A percentile compares a stretch with the other conserved stretches of the same genome.
These are phyloP conservation scores for Fulvia fulva DNA, from an alignment of 2,329 filamentous ascomycete species.

Conservation along the genomic window DNA sequence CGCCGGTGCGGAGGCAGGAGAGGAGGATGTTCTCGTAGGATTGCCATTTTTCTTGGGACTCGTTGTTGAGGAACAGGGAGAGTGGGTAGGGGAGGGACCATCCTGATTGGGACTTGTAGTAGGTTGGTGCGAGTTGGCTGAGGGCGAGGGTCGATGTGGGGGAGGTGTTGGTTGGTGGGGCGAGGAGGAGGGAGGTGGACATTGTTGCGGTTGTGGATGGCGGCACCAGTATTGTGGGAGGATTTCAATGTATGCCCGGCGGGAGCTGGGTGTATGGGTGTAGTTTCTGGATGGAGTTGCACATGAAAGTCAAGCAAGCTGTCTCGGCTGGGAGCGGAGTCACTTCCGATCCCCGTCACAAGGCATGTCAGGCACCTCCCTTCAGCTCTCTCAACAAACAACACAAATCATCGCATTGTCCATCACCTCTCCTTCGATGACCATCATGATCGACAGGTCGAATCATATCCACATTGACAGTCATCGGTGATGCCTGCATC, in stretches of 20 bases:
- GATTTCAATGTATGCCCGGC: no score
- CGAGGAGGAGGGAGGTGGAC: slow-evolving; percentile 21
- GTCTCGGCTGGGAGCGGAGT: background rate
- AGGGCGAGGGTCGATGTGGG: slow-evolving; percentile 42
- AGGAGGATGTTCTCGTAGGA: slow-evolving; percentile 83
- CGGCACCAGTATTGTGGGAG: background rate
- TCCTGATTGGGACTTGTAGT: slow-evolving; percentile 36
- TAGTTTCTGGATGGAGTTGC: slow-evolving; percentile 1
- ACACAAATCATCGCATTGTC: background rate
- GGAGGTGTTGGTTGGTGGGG: slow-evolving; percentile 38
- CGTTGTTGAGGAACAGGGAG: slow-evolving; percentile 50
- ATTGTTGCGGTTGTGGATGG: slow-evolving; percentile 6
- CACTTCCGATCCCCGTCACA: background rate
- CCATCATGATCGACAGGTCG: background rate
- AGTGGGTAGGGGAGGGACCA: slow-evolving; percentile 47
- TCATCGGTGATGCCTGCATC: slow-evolving; percentile 25
- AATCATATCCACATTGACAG: background rate
- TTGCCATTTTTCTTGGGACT: slow-evolving; percentile 77
- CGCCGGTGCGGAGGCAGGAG: slow-evolving; percentile 76
- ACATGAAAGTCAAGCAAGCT: background rate
- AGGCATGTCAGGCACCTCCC: background rate
- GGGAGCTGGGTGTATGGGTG: slow-evolving; percentile 8
- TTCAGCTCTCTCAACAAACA: background rate
- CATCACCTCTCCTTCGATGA: background rate
- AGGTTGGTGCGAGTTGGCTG: slow-evolving; percentile 44